Evolutionary conservation across 352 stramenopile species (phyloP).

Genomic region (Globisporangium mamillatum): DNA sequence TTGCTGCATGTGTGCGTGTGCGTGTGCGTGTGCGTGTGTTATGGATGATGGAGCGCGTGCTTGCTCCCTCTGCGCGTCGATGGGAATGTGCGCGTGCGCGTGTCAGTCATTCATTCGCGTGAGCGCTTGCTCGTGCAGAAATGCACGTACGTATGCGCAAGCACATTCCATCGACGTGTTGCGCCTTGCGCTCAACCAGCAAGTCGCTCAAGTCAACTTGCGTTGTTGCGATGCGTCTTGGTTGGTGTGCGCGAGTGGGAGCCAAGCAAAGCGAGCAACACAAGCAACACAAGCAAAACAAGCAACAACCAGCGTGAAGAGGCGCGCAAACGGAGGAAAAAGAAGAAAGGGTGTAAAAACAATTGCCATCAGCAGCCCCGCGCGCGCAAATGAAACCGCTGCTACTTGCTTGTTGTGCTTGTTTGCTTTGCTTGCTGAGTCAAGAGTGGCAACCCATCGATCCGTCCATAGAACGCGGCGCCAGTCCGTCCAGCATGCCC

Average conservation of each 20-base stretch:
- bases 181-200: not conserved
- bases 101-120: not conserved
- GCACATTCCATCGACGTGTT: not conserved
- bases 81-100: not conserved
- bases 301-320: not conserved
- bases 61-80: not conserved
- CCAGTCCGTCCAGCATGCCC: conserved; percentile 1
- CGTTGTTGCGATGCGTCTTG: not conserved
- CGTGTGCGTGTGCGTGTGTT: not conserved
- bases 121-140: not conserved
- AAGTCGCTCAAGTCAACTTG: not conserved
- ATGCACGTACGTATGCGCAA: conserved; percentile 1
- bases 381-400: conserved; percentile 5
- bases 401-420: not conserved
- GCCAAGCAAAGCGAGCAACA: not conserved
- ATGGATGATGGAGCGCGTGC: not conserved
- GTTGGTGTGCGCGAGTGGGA: conserved; percentile 1
- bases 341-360: not conserved
- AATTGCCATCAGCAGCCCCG: not conserved
- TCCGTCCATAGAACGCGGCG: not conserved
- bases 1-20: not conserved
- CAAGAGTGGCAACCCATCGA: not conserved
- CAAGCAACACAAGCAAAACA: not conserved
- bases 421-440: not conserved
- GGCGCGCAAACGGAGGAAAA: not conserved